Evolutionary conservation across 805 yeast genomes (phyloP).

Genomic region (Yamadazyma laniorum): DNA sequence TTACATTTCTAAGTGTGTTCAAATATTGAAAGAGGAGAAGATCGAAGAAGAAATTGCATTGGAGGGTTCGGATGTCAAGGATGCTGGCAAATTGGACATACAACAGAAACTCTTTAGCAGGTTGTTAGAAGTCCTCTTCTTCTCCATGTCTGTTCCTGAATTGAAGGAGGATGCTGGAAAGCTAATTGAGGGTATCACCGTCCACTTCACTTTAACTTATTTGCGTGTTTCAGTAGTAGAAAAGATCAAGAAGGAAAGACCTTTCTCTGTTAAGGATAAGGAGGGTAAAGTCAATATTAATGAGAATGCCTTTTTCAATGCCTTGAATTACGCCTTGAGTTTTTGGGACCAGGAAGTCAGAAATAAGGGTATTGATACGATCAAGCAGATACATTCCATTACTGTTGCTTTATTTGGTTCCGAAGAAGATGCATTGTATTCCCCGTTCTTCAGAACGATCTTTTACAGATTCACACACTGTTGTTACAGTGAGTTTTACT

Average conservation of each 20-base stretch:
- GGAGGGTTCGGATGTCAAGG: slow-evolving; percentile 45
- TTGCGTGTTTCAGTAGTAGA: slow-evolving; percentile 71
- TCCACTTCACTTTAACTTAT: slow-evolving; percentile 76
- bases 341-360: slow-evolving; percentile 71
- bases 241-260: slow-evolving; percentile 61
- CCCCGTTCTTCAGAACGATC: slow-evolving; percentile 73
- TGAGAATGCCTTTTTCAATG: slow-evolving; percentile 69
- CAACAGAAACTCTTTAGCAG: slow-evolving; percentile 66
- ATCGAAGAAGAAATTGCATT: slow-evolving; percentile 31
- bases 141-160: slow-evolving; percentile 72
- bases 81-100: slow-evolving; percentile 48
- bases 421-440: slow-evolving; percentile 60
- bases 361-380: slow-evolving; percentile 65
- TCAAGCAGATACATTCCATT: slow-evolving; percentile 58
- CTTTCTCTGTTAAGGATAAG: slow-evolving; percentile 72
- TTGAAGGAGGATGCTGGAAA: slow-evolving; percentile 62
- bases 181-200: slow-evolving; percentile 64
- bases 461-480: slow-evolving; percentile 83
- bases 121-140: slow-evolving; percentile 69
- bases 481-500: slow-evolving; percentile 87
- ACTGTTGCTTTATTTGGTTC: slow-evolving; percentile 67
- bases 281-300: slow-evolving; percentile 74
- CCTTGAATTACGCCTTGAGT: slow-evolving; percentile 76
- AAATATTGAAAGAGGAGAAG: slow-evolving; percentile 41
- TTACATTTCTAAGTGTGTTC: slow-evolving; percentile 50